Evolutionary conservation across 768 basidiomycete genomes (phyloP), one percentile per base, ranked within the genome.

Genomic region (Suillus lakei): DNA sequence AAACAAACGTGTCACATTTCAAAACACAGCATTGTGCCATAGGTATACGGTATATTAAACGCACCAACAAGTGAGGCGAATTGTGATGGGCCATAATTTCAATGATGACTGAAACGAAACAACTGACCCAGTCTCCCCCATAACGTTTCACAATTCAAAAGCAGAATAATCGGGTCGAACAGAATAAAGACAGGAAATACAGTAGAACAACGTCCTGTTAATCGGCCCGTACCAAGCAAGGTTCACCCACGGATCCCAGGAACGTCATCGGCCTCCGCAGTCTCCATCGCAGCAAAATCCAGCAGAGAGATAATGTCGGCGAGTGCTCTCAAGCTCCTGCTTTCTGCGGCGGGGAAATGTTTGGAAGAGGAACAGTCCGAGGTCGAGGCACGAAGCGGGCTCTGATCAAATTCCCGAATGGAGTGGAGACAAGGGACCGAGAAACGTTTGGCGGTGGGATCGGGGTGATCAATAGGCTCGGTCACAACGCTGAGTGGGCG

Each of bases 331-430:
- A 70, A 68, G 39, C 69, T 76, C 44, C 63, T 67, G 30, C 71
- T 70, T 26, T 77, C 71, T 10, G 65, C 68, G 16, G 23, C 26
- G 4, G 26, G 23, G 51, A 77, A 70, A 62, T 72, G 68, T 53
- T 77, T 73, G 4, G 74, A 63, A 62, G 76, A 61, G 32, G 76
- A 74, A 43, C 76, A 76, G 12, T 72, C 61, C 15, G 74, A 74
- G 13, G 46, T 71, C 4, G 69, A 41, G 2, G 71, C 68, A 46
- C 66, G 65, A 50, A 72, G 4, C 48, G 71, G 65, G 41, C n/a
- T 58, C 32, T 60, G 8, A 2, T 64, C 66, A 65, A 61, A 58
- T 26, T 39, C 16, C 26, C 16, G 56, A 23, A 28, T 8, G 1
- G 26, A 58, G 4, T 26, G 26, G 8, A 39, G 36, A 28, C 38